Evolutionary conservation across 83 land plant species (phyloP).

Genomic region (Picea mariana): DNA sequence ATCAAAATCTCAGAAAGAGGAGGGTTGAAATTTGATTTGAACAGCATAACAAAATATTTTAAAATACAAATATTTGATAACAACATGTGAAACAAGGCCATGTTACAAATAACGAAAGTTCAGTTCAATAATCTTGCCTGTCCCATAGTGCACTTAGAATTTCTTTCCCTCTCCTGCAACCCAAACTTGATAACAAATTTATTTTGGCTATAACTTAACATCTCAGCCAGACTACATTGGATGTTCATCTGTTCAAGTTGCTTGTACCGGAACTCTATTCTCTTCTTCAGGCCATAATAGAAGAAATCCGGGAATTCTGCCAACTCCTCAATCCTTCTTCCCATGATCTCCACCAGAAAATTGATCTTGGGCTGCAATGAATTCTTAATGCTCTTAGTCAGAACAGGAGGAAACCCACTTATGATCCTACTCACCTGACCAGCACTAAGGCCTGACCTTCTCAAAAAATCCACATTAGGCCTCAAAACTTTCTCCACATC

Average conservation of each 20-base stretch:
- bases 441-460: slow-evolving; percentile 44
- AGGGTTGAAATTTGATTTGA: slow-evolving; percentile 1
- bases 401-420: slow-evolving; percentile 75
- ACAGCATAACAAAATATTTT: not conserved
- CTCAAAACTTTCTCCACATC: slow-evolving; percentile 65
- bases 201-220: slow-evolving; percentile 72
- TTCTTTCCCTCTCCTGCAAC: slow-evolving; percentile 15
- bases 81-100: not conserved
- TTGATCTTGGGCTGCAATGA: slow-evolving; percentile 90
- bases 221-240: slow-evolving; percentile 62
- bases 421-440: slow-evolving; percentile 60
- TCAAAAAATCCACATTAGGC: slow-evolving; percentile 55
- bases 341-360: slow-evolving; percentile 75
- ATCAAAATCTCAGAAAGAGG: not conserved
- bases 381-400: slow-evolving; percentile 73
- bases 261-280: slow-evolving; percentile 67
- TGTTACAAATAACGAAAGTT: not conserved
- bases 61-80: slow-evolving; percentile 1
- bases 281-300: slow-evolving; percentile 67
- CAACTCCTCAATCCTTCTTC: slow-evolving; percentile 63
- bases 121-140: not conserved
- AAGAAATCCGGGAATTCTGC: slow-evolving; percentile 83
- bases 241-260: slow-evolving; percentile 49
- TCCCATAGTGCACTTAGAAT: not conserved
- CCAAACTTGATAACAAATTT: slow-evolving; percentile 65